Conservation (phyloP, 495 filamentous ascomycete genomes). For the Oleoguttula mirabilis region DNA sequence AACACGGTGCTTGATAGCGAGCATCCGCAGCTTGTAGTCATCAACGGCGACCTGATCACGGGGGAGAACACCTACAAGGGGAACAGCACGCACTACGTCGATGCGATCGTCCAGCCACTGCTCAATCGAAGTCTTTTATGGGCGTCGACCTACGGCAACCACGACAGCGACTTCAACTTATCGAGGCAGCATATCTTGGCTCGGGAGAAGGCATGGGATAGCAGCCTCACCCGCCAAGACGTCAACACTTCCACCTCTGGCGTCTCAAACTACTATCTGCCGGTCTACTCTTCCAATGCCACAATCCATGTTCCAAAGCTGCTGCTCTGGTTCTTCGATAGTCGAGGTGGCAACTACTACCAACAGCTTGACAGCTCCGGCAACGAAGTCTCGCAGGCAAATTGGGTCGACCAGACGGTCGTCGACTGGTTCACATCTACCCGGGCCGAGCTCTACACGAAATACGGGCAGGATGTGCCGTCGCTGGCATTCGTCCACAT, state of each 20-base stretch:
- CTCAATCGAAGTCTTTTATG: slow-evolving; percentile 41
- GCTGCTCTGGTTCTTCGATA: slow-evolving; percentile 69
- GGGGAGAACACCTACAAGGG: slow-evolving; percentile 49
- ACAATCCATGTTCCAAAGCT: slow-evolving; percentile 31
- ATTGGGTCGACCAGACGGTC: slow-evolving; percentile 37
- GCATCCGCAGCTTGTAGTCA: slow-evolving; percentile 45
- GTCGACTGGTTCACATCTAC: slow-evolving; percentile 50
- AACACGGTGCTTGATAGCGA: slow-evolving; percentile 48
- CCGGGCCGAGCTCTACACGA: slow-evolving; percentile 31
- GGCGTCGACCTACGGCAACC: slow-evolving; percentile 66
- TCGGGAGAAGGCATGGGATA: slow-evolving; percentile 41
- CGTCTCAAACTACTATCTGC: slow-evolving; percentile 60
- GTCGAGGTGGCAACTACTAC: slow-evolving; percentile 46
- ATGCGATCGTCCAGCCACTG: slow-evolving; percentile 49
- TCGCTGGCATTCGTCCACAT: slow-evolving; percentile 66
- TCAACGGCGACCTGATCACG: slow-evolving; percentile 66
- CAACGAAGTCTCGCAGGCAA: slow-evolving; percentile 25
- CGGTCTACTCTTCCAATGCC: slow-evolving; percentile 33
- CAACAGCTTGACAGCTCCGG: slow-evolving; percentile 30
- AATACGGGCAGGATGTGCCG: slow-evolving; percentile 40
- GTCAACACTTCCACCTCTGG: slow-evolving; percentile 39
- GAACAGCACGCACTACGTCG: slow-evolving; percentile 48
- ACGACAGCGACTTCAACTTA: slow-evolving; percentile 53
- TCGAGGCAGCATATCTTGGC: slow-evolving; percentile 41
- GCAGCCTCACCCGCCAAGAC: slow-evolving; percentile 42